A percentile compares a stretch with the other conserved stretches of the same genome.
Evolutionary conservation across 2,329 filamentous ascomycete species (phyloP).

Genomic region (Thermoascus crustaceus): DNA sequence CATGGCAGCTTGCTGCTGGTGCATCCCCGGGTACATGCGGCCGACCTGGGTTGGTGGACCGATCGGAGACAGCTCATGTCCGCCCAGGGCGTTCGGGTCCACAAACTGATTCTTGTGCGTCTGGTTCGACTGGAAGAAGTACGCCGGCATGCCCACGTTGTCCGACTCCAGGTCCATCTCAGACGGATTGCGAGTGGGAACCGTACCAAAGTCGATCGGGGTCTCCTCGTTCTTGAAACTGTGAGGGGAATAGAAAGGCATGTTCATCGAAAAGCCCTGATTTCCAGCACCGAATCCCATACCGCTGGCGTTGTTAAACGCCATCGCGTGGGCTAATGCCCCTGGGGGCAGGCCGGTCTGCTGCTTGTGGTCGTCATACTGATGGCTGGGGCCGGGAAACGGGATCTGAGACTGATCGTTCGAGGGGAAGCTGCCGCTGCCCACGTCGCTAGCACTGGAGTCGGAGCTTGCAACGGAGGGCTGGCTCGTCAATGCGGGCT

Average conservation of each 20-base stretch:
- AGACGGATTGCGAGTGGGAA: constrained; percentile 48
- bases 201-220: constrained; percentile 62
- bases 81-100: constrained; percentile 64
- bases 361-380: constrained; percentile 92
- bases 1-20: constrained; percentile 76
- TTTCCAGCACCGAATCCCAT: constrained; percentile 30
- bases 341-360: constrained; percentile 87
- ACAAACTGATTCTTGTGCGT: constrained; percentile 48
- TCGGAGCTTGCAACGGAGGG: constrained; percentile 30
- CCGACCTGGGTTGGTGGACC: constrained; percentile 51
- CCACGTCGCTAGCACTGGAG: constrained; percentile 22
- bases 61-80: constrained; percentile 50
- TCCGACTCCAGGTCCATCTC: constrained; percentile 63
- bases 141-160: constrained; percentile 52
- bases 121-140: constrained; percentile 43
- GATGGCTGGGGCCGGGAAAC: constrained; percentile 77
- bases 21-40: constrained; percentile 85
- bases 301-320: constrained; percentile 56
- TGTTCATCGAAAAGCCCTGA: constrained; percentile 44
- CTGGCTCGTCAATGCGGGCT: constrained; percentile 28
- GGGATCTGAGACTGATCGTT: constrained; percentile 43
- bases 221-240: constrained; percentile 28
- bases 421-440: constrained; percentile 27
- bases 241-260: constrained; percentile 52
- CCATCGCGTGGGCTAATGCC: constrained; percentile 70